These are phyloP conservation scores for Phellopilus nigrolimitatus DNA, from an alignment of 1,284 basidiomycete genomes.

Conservation along the genomic window DNA sequence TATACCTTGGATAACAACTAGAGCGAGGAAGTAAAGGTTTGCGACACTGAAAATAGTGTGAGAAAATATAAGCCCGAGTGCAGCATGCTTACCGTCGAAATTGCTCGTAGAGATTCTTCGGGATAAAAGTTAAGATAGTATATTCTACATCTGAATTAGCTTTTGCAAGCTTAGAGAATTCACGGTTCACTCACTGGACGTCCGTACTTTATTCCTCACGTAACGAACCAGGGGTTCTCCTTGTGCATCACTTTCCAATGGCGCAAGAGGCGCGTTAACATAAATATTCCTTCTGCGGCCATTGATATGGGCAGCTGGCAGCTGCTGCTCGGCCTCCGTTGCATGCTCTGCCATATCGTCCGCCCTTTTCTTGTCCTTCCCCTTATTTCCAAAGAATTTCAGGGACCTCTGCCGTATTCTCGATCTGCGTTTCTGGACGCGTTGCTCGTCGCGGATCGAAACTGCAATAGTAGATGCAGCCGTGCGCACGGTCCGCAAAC, in stretches of 20 bases:
- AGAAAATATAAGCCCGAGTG: slow-evolving; percentile 6
- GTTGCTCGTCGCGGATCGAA: slow-evolving; percentile 72
- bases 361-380: slow-evolving; percentile 44
- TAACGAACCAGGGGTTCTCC: slow-evolving; percentile 81
- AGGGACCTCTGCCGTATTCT: slow-evolving; percentile 46
- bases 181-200: slow-evolving; percentile 65
- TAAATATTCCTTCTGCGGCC: slow-evolving; percentile 73
- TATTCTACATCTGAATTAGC: slow-evolving; percentile 57
- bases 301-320: slow-evolving; percentile 31
- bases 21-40: slow-evolving; percentile 87
- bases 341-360: slow-evolving; percentile 29
- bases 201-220: slow-evolving; percentile 91
- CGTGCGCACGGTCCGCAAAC: slow-evolving; percentile 83
- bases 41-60: slow-evolving; percentile 57
- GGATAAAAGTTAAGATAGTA: slow-evolving; percentile 86
- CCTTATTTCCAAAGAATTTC: slow-evolving; percentile 23
- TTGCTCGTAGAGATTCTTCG: slow-evolving; percentile 92
- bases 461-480: slow-evolving; percentile 87
- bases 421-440: slow-evolving; percentile 61
- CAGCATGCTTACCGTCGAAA: slow-evolving; percentile 62
- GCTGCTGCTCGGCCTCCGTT: slow-evolving; percentile 9
- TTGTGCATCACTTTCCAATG: slow-evolving; percentile 58
- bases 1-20: slow-evolving; percentile 78
- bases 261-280: slow-evolving; percentile 67
- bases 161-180: slow-evolving; percentile 6